Percentiles rank a stretch among this genome's conserved stretches.
These are phyloP conservation scores for Phytopythium oedochilum DNA, from an alignment of 352 stramenopile species.

Conservation along the genomic window DNA sequence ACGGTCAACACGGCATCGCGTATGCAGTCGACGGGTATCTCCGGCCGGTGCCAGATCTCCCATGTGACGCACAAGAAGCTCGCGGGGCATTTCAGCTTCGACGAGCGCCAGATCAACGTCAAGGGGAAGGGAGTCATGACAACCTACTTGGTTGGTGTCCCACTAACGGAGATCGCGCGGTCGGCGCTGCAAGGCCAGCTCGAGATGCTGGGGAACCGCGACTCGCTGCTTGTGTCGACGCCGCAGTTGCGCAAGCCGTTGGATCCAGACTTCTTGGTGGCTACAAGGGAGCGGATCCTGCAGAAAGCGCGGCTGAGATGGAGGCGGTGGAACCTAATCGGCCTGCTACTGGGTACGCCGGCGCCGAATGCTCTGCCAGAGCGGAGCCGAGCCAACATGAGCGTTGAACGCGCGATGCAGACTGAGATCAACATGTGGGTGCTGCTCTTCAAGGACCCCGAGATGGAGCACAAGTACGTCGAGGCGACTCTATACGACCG, in stretches of 20 bases:
- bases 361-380: slow-evolving; percentile 13
- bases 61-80: slow-evolving; percentile 84
- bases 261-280: slow-evolving; percentile 48
- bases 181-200: slow-evolving; percentile 57
- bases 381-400: slow-evolving; percentile 8
- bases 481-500: slow-evolving; percentile 55
- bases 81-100: slow-evolving; percentile 64
- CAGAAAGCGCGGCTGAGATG: slow-evolving; percentile 45
- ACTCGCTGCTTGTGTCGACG: slow-evolving; percentile 56
- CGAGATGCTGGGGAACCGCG: slow-evolving; percentile 60
- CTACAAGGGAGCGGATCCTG: slow-evolving; percentile 43
- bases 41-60: slow-evolving; percentile 74
- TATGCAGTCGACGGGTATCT: slow-evolving; percentile 88
- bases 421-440: slow-evolving; percentile 52
- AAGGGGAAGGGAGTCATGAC: slow-evolving; percentile 87
- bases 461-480: slow-evolving; percentile 77
- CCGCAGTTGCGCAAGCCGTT: slow-evolving; percentile 28
- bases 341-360: slow-evolving; percentile 46
- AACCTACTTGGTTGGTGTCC: slow-evolving; percentile 76
- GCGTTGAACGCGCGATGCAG: slow-evolving; percentile 60
- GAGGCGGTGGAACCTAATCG: slow-evolving; percentile 54
- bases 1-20: slow-evolving; percentile 88
- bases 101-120: slow-evolving; percentile 75
- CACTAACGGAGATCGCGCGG: slow-evolving; percentile 53
- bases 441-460: slow-evolving; percentile 57